A percentile compares a stretch with the other conserved stretches of the same genome.
phyloP scores from a whole-genome alignment of 805 yeast genomes.

The Cyberlindnera americana region DNA sequence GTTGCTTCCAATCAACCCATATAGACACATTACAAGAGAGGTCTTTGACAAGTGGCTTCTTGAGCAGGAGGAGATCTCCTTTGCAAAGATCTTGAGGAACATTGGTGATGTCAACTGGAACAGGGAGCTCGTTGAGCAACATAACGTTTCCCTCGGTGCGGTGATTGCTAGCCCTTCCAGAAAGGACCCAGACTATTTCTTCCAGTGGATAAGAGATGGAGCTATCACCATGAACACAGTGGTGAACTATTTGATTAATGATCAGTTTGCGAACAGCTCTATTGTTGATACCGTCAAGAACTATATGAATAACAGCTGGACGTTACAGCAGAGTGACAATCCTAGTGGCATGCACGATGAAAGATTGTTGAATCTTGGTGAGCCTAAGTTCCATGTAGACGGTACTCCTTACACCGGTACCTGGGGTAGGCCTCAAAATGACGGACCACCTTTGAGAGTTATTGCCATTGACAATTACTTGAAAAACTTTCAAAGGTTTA shows the following conservation, averaged over 20 bases:
- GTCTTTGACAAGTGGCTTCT: constrained; percentile 44
- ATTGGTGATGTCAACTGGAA: constrained; percentile 40
- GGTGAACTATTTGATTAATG: constrained; percentile 50
- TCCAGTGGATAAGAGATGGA: constrained; percentile 88
- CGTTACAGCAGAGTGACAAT: constrained; percentile 64
- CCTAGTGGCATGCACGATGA: constrained; percentile 57
- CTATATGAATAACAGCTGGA: constrained; percentile 56
- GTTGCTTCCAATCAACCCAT: constrained; percentile 19
- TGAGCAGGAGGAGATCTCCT: constrained; percentile 38
- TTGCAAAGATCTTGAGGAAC: constrained; percentile 42
- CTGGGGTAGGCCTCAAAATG: constrained; percentile 97
- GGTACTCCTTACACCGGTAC: constrained; percentile 54
- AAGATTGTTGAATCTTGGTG: constrained; percentile 66
- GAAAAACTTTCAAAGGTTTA: constrained; percentile 35
- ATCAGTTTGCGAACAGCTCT: constrained; percentile 24
- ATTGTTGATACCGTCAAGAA: constrained; percentile 41
- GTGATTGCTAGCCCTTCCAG: constrained; percentile 85
- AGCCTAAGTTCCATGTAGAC: constrained; percentile 79
- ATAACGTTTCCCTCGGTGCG: constrained; percentile 56
- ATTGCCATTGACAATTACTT: constrained; percentile 60
- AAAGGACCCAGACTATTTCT: constrained; percentile 71
- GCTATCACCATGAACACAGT: constrained; percentile 75
- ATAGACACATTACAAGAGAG: constrained; percentile 20
- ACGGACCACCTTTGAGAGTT: constrained; percentile 86
- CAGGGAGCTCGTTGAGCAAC: constrained; percentile 25